Conservation (phyloP, 1,139 yeast species). For the Taphrina sp. region DNA sequence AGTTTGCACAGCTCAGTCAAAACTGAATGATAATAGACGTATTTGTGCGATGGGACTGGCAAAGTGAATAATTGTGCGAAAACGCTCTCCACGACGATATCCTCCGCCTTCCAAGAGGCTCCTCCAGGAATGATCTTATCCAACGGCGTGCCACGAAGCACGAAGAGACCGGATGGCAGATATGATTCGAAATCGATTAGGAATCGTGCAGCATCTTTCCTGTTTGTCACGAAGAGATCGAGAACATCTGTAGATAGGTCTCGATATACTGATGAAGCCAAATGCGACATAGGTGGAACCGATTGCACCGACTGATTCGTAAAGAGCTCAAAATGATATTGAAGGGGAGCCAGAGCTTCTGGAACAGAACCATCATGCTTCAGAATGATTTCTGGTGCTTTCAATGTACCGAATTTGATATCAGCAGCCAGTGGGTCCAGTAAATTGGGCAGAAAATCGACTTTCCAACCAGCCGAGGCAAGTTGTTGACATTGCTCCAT, state of each 20-base stretch:
- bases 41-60: constrained; percentile 65
- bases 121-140: constrained; percentile 58
- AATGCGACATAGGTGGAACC: constrained; percentile 64
- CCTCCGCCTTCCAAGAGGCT: constrained; percentile 86
- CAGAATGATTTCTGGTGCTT: background rate
- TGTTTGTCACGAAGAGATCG: constrained; percentile 79
- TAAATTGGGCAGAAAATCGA: background rate
- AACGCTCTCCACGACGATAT: constrained; percentile 79
- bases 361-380: constrained; percentile 36
- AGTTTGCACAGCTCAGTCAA: constrained; percentile 81
- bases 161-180: constrained; percentile 67
- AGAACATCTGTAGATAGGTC: constrained; percentile 75
- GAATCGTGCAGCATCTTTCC: constrained; percentile 83
- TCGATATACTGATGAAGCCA: constrained; percentile 62
- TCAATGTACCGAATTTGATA: background rate
- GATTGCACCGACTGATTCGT: constrained; percentile 57
- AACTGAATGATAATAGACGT: constrained; percentile 80
- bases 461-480: background rate
- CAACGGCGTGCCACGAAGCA: constrained; percentile 79
- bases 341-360: constrained; percentile 2
- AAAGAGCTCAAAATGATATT: constrained; percentile 47
- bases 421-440: background rate
- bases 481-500: background rate
- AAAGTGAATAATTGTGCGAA: constrained; percentile 73
- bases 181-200: constrained; percentile 71